These are phyloP conservation scores for Fusarium ambrosium DNA, from an alignment of 2,329 filamentous ascomycete genomes.

Conservation along the genomic window DNA sequence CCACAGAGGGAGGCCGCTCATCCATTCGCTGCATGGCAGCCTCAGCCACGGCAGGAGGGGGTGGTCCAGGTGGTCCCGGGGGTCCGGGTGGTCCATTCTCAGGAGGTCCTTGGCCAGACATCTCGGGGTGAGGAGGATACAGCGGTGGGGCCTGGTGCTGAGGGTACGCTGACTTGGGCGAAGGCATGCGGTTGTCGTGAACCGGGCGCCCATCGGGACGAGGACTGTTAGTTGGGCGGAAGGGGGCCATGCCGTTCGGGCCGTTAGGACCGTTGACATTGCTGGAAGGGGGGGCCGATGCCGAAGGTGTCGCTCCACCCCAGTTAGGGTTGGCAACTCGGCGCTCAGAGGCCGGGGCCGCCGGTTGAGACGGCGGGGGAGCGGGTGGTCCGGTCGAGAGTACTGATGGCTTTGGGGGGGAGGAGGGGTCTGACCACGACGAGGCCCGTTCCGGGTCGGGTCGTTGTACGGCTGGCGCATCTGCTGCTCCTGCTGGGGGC, in stretches of 20 bases:
- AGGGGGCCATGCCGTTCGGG: slow-evolving; percentile 74
- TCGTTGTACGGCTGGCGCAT: slow-evolving; percentile 74
- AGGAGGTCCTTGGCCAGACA: slow-evolving; percentile 70
- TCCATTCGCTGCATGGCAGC: slow-evolving; percentile 74
- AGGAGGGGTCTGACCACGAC: slow-evolving; percentile 66
- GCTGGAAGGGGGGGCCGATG: slow-evolving; percentile 54
- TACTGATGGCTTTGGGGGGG: slow-evolving; percentile 65
- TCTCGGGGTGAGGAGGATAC: slow-evolving; percentile 81
- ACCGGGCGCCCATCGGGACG: slow-evolving; percentile 86
- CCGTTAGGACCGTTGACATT: slow-evolving; percentile 56
- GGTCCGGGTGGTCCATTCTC: slow-evolving; percentile 60
- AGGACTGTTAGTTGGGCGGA: slow-evolving; percentile 79
- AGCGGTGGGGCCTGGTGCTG: slow-evolving; percentile 73
- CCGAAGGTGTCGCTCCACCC: slow-evolving; percentile 65
- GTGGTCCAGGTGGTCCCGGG: slow-evolving; percentile 63
- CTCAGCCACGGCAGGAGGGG: slow-evolving; percentile 67
- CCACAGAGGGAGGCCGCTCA: slow-evolving; percentile 83
- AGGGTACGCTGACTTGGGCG: slow-evolving; percentile 88
- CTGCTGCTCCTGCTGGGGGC: slow-evolving; percentile 76
- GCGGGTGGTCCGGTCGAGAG: slow-evolving; percentile 63
- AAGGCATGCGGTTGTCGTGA: slow-evolving; percentile 88
- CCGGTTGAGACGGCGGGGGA: slow-evolving; percentile 60
- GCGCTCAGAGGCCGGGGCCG: slow-evolving; percentile 63
- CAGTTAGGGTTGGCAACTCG: slow-evolving; percentile 73
- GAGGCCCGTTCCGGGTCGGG: slow-evolving; percentile 51